Percentiles rank a stretch among this genome's conserved stretches.
Evolutionary conservation across 129 eudicot genomes (phyloP).

Genomic region (Rutidosis leptorrhynchoides): DNA sequence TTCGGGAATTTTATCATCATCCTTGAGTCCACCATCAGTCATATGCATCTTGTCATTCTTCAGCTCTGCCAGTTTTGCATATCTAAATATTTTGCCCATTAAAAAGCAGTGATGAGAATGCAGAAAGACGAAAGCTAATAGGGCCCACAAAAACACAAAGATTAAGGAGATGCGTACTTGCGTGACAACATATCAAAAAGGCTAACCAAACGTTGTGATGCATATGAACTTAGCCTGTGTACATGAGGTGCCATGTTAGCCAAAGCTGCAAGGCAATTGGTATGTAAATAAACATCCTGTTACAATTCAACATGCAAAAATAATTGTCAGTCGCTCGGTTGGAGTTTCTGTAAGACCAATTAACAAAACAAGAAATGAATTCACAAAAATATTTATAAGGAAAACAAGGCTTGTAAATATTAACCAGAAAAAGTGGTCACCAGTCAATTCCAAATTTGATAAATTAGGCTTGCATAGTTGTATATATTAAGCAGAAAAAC

Average conservation of each 20-base stretch:
- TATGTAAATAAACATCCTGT: slow-evolving; percentile 98
- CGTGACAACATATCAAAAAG: slow-evolving; percentile 92
- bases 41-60: slow-evolving; percentile 64
- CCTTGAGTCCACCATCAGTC: slow-evolving; percentile 51
- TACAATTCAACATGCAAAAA: slow-evolving; percentile 26
- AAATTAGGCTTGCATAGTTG: neutral
- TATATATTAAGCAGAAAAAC: neutral
- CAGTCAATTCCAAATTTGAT: neutral
- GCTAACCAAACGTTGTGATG: slow-evolving; percentile 92
- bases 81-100: slow-evolving; percentile 45
- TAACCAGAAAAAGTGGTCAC: neutral
- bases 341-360: slow-evolving; percentile 9
- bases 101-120: slow-evolving; percentile 4
- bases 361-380: slow-evolving; percentile 11
- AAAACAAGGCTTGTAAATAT: slow-evolving; percentile 10
- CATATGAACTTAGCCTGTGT: slow-evolving; percentile 83
- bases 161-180: slow-evolving; percentile 53
- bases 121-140: slow-evolving; percentile 6
- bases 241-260: slow-evolving; percentile 99
- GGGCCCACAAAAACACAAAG: slow-evolving; percentile 20
- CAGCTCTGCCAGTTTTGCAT: slow-evolving; percentile 82
- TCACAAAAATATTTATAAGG: neutral
- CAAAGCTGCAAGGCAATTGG: slow-evolving; percentile 93
- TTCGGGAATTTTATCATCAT: slow-evolving; percentile 66
- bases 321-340: slow-evolving; percentile 7